These are phyloP conservation scores for Cytauxzoon felis DNA, from an alignment of 169 alveolate species.

Conservation along the genomic window DNA sequence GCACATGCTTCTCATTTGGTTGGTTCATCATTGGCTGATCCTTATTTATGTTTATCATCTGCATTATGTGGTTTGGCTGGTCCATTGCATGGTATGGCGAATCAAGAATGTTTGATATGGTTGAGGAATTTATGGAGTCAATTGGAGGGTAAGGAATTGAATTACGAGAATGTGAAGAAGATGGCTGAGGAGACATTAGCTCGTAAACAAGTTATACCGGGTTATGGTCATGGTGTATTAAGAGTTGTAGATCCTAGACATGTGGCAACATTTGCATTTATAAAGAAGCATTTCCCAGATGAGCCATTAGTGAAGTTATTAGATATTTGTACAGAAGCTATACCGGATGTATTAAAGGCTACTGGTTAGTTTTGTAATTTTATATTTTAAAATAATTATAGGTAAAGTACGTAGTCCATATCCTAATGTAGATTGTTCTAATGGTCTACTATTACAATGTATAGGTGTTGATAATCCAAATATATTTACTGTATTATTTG, in stretches of 20 bases:
- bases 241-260: conserved; percentile 94
- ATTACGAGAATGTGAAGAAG: conserved; percentile 63
- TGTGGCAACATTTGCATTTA: conserved; percentile 81
- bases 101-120: conserved; percentile 92
- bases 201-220: conserved; percentile 90
- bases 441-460: conserved; percentile 89
- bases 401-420: conserved; percentile 92
- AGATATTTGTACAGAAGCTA: conserved; percentile 58
- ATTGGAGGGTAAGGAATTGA: conserved; percentile 74
- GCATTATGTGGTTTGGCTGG: conserved; percentile 88
- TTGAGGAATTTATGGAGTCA: conserved; percentile 76
- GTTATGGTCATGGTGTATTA: conserved; percentile 97
- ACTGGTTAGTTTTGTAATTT: neutral
- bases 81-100: conserved; percentile 94
- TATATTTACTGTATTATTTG: conserved; percentile 91
- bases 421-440: conserved; percentile 95
- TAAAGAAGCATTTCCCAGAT: conserved; percentile 78
- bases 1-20: conserved; percentile 92
- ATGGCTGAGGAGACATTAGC: conserved; percentile 74
- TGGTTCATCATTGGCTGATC: conserved; percentile 91
- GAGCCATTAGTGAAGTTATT: conserved; percentile 81
- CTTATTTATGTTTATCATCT: conserved; percentile 85
- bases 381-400: conserved; percentile 11
- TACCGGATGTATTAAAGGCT: conserved; percentile 51
- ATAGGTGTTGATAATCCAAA: conserved; percentile 86